phyloP scores from a whole-genome alignment of 148 eudicot genomes.

The Talinum fruticosum region DNA sequence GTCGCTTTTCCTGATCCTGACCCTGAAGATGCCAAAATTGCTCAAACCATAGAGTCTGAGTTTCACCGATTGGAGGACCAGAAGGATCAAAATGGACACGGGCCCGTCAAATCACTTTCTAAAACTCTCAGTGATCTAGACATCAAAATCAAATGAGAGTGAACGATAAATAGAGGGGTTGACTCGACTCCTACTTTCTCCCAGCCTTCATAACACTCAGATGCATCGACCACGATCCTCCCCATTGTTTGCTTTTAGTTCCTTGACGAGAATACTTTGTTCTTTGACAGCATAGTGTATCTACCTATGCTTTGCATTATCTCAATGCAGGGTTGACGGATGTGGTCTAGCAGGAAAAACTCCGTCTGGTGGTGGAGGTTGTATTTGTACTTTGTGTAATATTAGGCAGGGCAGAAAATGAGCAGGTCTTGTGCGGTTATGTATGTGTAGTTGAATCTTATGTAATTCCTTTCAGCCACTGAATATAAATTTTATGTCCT shows the following conservation, averaged over 20 bases:
- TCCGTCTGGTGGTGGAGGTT: slow-evolving; percentile 3
- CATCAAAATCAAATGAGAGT: slow-evolving; percentile 48
- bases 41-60: slow-evolving; percentile 69
- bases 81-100: slow-evolving; percentile 39
- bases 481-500: slow-evolving; percentile 14
- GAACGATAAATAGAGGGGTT: background rate
- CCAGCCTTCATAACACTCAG: background rate
- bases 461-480: slow-evolving; percentile 23
- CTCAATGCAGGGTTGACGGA: slow-evolving; percentile 27
- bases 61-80: slow-evolving; percentile 58
- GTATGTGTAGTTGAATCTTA: background rate
- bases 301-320: slow-evolving; percentile 26
- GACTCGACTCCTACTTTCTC: background rate
- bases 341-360: slow-evolving; percentile 22
- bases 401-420: slow-evolving; percentile 24
- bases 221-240: slow-evolving; percentile 3
- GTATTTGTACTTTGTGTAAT: slow-evolving; percentile 16
- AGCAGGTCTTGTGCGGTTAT: slow-evolving; percentile 11
- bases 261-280: slow-evolving; percentile 8
- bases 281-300: slow-evolving; percentile 13
- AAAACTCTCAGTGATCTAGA: slow-evolving; percentile 43
- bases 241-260: slow-evolving; percentile 12
- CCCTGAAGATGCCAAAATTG: slow-evolving; percentile 66
- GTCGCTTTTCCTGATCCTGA: slow-evolving; percentile 76
- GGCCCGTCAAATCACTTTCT: slow-evolving; percentile 36